Evolutionary conservation across 2,329 filamentous ascomycete species (phyloP).

Genomic region (Botrytis elliptica): DNA sequence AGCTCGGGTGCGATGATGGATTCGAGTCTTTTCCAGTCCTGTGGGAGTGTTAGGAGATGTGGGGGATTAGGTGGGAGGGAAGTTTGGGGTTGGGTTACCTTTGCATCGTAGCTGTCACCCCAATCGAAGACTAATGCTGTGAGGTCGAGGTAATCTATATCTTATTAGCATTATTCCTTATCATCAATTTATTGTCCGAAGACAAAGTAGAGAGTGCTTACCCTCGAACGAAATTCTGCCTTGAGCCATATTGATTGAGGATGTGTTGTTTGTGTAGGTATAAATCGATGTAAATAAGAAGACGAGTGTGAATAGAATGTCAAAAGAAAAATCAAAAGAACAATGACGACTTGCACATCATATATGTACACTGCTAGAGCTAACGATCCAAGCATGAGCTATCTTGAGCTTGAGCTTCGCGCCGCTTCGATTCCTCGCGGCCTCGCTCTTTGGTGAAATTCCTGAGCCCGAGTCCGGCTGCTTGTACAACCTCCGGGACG

Average conservation of each 20-base stretch:
- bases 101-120: constrained; percentile 65
- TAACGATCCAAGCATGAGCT: neutral
- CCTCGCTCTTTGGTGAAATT: constrained; percentile 12
- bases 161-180: neutral
- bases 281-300: neutral
- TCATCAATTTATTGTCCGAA: neutral
- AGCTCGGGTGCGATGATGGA: constrained; percentile 34
- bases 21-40: constrained; percentile 34
- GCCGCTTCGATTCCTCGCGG: neutral
- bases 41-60: constrained; percentile 1
- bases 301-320: neutral
- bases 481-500: constrained; percentile 16
- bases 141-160: constrained; percentile 50
- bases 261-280: neutral
- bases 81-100: constrained; percentile 37
- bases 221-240: constrained; percentile 22
- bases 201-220: neutral
- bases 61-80: neutral
- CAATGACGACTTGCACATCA: constrained; percentile 1
- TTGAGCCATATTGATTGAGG: neutral
- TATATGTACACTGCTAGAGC: constrained; percentile 3
- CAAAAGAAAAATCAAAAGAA: neutral
- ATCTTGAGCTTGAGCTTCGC: neutral
- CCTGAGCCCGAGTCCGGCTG: constrained; percentile 14
- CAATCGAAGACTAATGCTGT: constrained; percentile 56